Base-by-base conservation (phyloP, 2,329 filamentous ascomycete genomes). In the Colletotrichum noveboracense region DNA sequence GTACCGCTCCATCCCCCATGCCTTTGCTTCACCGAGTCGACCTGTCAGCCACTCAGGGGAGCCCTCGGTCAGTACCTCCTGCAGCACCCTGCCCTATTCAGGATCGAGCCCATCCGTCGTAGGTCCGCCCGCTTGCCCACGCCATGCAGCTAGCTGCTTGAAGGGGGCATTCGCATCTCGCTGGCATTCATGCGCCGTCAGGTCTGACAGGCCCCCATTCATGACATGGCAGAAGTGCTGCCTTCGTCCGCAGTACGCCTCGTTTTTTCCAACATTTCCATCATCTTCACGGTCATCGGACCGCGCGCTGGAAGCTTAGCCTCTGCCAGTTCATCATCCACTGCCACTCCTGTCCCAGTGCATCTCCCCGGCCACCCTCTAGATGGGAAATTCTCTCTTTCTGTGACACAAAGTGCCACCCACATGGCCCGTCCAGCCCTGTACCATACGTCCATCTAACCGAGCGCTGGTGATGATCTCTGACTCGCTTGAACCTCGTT, bases 11-110 rank as follows among this genome's bases (percentile, higher is more conserved):
- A 55, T 16, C 24, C 32, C 43, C 43, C 70, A 38, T 71, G 70
- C 34, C 36, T 58, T 13, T 69, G 56, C 74, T 76, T 76, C 74
- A 76, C 74, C 74, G 74, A 74, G 65, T 76, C 18, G 7, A 56
- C 32, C 26, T 43, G 36, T 58, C 64, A 74, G 70, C 74, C 74
- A 76, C 70, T 76, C 64, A 69, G 70, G 34, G 36, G 30, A 34
- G 24, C 21, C 21, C 36, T 74, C 74, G 74, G 74, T 76, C 70
- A 76, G 14, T 48, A 60, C 21, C 21, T 48, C 18, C 34, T 75
- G 74, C 74, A 69, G 70, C 58, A 65, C 74, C 64, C 70, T 74
- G 74, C 74, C 65, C 28, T 74, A 36, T 76, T 69, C 34, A 48
- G 70, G 52, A 65, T 32, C 58, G 38, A 74, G 58, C 21, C 74